Conservation (phyloP, 2,329 filamentous ascomycete genomes). For the Aspergillus latus region DNA sequence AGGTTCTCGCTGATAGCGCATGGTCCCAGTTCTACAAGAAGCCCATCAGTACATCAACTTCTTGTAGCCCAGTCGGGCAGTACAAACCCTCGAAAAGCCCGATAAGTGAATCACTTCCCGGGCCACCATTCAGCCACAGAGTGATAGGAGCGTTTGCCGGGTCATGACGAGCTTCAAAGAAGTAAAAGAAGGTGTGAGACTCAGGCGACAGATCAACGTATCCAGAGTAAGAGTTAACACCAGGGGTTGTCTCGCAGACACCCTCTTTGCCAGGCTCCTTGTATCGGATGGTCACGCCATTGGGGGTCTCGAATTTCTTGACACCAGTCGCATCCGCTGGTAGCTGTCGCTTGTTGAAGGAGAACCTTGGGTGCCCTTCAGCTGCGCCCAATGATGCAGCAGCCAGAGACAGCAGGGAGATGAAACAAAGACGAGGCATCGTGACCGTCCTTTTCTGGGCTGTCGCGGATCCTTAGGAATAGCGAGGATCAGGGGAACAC, state of each 20-base stretch:
- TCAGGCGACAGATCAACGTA: constrained; percentile 55
- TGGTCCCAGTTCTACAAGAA: constrained; percentile 41
- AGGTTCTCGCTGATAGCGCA: constrained; percentile 47
- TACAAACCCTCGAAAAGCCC: constrained; percentile 42
- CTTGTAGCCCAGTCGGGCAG: background rate
- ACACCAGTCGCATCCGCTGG: constrained; percentile 40
- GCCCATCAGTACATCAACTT: constrained; percentile 16
- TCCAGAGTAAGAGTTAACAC: constrained; percentile 57
- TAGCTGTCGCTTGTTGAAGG: constrained; percentile 31
- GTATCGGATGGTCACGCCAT: constrained; percentile 56
- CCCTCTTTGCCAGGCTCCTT: constrained; percentile 55
- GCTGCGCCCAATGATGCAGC: constrained; percentile 16
- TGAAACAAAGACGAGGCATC: constrained; percentile 26
- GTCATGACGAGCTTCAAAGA: constrained; percentile 57
- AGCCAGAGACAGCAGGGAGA: constrained; percentile 24
- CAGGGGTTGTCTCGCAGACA: constrained; percentile 56
- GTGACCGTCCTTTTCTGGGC: background rate
- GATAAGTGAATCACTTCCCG: constrained; percentile 44
- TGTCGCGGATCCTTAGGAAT: background rate
- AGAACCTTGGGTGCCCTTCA: constrained; percentile 10
- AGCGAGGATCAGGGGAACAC: background rate
- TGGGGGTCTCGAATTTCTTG: constrained; percentile 41
- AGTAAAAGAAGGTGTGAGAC: constrained; percentile 56
- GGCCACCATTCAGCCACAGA: constrained; percentile 46
- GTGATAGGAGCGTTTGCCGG: constrained; percentile 46